phyloP scores from a whole-genome alignment of 345 rosid species.

The Punica granatum region DNA sequence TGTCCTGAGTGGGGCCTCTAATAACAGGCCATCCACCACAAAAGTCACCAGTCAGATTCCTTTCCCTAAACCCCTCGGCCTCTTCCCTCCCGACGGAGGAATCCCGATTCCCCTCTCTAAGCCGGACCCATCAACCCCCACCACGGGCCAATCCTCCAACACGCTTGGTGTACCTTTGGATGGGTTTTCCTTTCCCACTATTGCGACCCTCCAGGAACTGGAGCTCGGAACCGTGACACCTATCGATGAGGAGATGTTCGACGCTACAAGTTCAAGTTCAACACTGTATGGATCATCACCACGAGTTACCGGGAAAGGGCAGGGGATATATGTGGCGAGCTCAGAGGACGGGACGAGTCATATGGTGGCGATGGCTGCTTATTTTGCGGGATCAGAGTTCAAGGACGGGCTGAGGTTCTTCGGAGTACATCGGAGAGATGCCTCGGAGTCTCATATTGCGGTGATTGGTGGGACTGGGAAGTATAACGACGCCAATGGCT shows the following conservation, averaged over 20 bases:
- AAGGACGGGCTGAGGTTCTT: constrained; percentile 42
- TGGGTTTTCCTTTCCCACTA: constrained; percentile 28
- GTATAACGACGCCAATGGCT: constrained; percentile 41
- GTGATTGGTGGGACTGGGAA: constrained; percentile 47
- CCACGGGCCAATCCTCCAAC: constrained; percentile 15
- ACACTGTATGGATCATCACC: neutral
- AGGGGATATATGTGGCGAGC: constrained; percentile 43
- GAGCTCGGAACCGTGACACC: constrained; percentile 29
- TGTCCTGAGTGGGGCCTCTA: constrained; percentile 25
- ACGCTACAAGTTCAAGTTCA: neutral
- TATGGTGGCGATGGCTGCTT: constrained; percentile 49
- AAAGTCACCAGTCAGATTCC: constrained; percentile 27
- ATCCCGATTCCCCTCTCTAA: constrained; percentile 29
- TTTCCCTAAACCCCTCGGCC: constrained; percentile 38
- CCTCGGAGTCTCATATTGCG: constrained; percentile 38
- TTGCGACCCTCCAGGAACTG: constrained; percentile 38
- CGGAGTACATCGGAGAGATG: constrained; percentile 29
- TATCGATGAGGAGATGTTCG: constrained; percentile 31
- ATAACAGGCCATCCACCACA: constrained; percentile 22
- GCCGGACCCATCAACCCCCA: constrained; percentile 13
- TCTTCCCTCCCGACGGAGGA: constrained; percentile 39
- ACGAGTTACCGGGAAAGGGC: constrained; percentile 31
- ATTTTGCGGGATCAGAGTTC: constrained; percentile 11
- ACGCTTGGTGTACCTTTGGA: constrained; percentile 21
- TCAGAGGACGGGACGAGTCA: constrained; percentile 34